These are phyloP conservation scores for Talaromyces sp. DNA, from an alignment of 2,329 filamentous ascomycete species.

Conservation along the genomic window DNA sequence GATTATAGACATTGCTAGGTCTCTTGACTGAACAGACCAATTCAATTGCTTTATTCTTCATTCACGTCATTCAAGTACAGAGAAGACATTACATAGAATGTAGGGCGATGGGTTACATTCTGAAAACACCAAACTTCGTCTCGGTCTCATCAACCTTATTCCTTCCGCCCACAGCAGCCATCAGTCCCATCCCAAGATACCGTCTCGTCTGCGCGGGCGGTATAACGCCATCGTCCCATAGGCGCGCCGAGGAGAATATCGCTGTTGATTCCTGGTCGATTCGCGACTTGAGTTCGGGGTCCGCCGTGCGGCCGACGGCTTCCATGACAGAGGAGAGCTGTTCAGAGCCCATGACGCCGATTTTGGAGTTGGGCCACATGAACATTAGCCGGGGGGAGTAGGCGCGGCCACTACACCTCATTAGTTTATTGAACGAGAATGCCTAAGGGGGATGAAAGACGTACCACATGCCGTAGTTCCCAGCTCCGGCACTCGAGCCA, in stretches of 20 bases:
- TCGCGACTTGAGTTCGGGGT: constrained; percentile 73
- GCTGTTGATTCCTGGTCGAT: constrained; percentile 91
- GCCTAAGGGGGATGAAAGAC: constrained; percentile 27
- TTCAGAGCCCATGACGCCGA: constrained; percentile 93
- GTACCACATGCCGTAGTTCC: constrained; percentile 95
- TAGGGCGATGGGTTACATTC: constrained; percentile 58
- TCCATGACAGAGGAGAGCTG: constrained; percentile 93
- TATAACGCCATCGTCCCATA: constrained; percentile 89
- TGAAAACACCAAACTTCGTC: constrained; percentile 74
- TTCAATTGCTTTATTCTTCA: neutral
- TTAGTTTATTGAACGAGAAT: constrained; percentile 2
- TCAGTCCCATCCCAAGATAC: constrained; percentile 69
- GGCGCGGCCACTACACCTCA: constrained; percentile 65
- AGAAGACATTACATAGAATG: neutral
- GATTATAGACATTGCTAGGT: constrained; percentile 7
- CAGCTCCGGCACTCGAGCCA: constrained; percentile 87
- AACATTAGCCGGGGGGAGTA: constrained; percentile 89
- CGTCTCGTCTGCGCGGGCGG: constrained; percentile 71
- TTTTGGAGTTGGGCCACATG: constrained; percentile 97
- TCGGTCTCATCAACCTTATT: constrained; percentile 54
- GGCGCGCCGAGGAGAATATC: constrained; percentile 77
- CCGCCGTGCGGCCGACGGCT: constrained; percentile 78
- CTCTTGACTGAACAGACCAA: neutral
- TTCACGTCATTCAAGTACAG: neutral
- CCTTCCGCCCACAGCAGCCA: constrained; percentile 66